These are phyloP conservation scores for Tricholomella constricta DNA, from an alignment of 768 basidiomycete species.

Conservation along the genomic window DNA sequence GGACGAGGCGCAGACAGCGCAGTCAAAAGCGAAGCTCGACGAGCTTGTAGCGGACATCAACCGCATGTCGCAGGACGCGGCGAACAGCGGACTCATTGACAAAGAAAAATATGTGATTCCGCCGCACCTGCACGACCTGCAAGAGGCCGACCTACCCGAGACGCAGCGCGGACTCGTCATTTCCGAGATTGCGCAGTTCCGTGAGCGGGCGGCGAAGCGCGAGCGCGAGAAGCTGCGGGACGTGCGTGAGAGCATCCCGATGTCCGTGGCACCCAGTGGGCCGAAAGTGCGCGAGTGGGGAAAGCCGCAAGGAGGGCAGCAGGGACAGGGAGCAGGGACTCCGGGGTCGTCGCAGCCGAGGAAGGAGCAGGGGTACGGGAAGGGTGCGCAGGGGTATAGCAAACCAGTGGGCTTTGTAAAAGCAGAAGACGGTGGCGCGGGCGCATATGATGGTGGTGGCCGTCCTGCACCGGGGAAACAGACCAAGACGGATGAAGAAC, in stretches of 20 bases:
- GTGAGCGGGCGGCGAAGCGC: slow-evolving; percentile 89
- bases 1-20: slow-evolving; percentile 66
- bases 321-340: slow-evolving; percentile 27
- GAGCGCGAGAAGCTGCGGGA: slow-evolving; percentile 89
- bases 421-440: slow-evolving; percentile 46
- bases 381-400: slow-evolving; percentile 74
- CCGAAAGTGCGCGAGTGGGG: slow-evolving; percentile 84
- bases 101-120: slow-evolving; percentile 90
- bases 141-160: slow-evolving; percentile 96
- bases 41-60: slow-evolving; percentile 72
- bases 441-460: slow-evolving; percentile 33
- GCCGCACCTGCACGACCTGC: slow-evolving; percentile 94
- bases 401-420: slow-evolving; percentile 86
- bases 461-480: slow-evolving; percentile 37
- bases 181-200: slow-evolving; percentile 94
- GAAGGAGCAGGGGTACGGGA: slow-evolving; percentile 56
- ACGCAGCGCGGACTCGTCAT: slow-evolving; percentile 90
- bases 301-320: slow-evolving; percentile 45
- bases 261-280: slow-evolving; percentile 60
- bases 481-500: slow-evolving; percentile 82
- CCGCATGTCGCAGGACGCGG: slow-evolving; percentile 70
- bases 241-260: slow-evolving; percentile 58
- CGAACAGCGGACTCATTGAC: slow-evolving; percentile 72
- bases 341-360: slow-evolving; percentile 32
- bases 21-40: slow-evolving; percentile 66